Conservation (phyloP, 148 eudicot species). For the Rhododendron williamsianum region DNA sequence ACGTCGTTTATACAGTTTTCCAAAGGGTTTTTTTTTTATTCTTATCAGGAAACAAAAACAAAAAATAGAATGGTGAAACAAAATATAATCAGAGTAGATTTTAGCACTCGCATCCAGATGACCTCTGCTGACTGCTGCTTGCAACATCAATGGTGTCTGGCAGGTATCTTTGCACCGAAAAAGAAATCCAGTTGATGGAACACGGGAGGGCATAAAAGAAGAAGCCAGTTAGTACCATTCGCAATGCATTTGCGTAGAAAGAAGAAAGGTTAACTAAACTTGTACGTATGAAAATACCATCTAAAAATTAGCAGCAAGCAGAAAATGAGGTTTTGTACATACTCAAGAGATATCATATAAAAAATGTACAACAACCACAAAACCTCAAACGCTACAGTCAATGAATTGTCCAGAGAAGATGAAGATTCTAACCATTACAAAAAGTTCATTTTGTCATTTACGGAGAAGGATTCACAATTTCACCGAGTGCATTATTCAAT, state of each 20-base stretch:
- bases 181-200: slow-evolving; percentile 1
- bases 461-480: background rate
- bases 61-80: background rate
- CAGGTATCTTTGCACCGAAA: slow-evolving; percentile 50
- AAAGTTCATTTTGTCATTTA: background rate
- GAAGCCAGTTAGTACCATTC: background rate
- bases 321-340: background rate
- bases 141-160: slow-evolving; percentile 91
- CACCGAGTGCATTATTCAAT: background rate
- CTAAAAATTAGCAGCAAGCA: background rate
- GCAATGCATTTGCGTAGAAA: background rate
- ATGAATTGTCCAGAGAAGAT: background rate
- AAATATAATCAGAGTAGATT: background rate
- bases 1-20: background rate
- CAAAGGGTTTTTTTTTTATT: background rate
- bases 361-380: background rate
- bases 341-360: background rate
- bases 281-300: background rate
- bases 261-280: background rate
- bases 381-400: background rate
- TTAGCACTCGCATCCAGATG: slow-evolving; percentile 73
- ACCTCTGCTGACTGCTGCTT: slow-evolving; percentile 61
- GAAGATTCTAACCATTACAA: background rate
- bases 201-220: background rate
- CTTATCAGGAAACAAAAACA: background rate